Conservation (phyloP, 192 early-diverging fungal genomes). For the Neocallimastix lanati region DNA sequence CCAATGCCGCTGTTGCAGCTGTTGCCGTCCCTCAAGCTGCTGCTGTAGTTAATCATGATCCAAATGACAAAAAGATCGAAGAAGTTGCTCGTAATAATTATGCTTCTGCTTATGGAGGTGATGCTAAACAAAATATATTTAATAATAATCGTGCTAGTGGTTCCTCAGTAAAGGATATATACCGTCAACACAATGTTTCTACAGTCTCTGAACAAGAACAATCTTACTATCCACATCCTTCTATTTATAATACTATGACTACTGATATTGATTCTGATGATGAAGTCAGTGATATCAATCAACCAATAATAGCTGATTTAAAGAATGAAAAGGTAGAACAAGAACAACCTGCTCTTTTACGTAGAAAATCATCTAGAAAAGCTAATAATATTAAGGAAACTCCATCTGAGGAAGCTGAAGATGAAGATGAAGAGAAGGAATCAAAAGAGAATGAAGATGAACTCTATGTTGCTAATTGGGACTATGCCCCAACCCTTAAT, state of each 20-base stretch:
- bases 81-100: neutral
- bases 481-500: neutral
- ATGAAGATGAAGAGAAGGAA: neutral
- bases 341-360: neutral
- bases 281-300: neutral
- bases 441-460: neutral
- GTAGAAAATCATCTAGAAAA: neutral
- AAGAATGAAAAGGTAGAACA: too few relatives aligned
- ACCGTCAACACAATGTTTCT: too few relatives aligned
- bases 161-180: neutral
- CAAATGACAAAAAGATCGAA: neutral
- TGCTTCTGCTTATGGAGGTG: neutral
- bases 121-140: neutral
- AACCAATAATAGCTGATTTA: neutral
- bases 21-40: neutral
- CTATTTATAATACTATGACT: neutral
- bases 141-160: neutral
- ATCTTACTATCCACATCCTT: neutral
- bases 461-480: neutral
- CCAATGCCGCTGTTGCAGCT: neutral
- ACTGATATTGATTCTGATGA: neutral
- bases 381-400: too few relatives aligned
- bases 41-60: neutral
- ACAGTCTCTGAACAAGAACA: neutral
- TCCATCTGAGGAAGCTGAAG: too few relatives aligned